Evolutionary conservation across 164 flowering plant genomes (phyloP).

Genomic region (Nymphaea thermarum): DNA sequence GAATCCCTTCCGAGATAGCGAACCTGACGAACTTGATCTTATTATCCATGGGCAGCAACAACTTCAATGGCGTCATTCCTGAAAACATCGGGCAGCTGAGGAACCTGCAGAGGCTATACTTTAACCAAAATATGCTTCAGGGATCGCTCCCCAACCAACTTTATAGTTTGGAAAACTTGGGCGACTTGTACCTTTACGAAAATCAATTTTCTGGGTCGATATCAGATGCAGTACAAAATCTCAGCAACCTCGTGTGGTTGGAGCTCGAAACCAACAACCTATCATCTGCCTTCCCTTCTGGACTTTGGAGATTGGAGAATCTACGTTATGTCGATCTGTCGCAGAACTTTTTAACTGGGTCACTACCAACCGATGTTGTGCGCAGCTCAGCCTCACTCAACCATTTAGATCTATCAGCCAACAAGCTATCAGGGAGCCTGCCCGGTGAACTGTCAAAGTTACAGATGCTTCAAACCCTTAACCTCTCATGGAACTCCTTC

Average conservation of each 20-base stretch:
- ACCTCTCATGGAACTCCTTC: slow-evolving; percentile 19
- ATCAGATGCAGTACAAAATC: slow-evolving; percentile 14
- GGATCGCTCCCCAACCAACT: slow-evolving; percentile 15
- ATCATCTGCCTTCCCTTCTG: slow-evolving; percentile 17
- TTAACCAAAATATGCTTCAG: slow-evolving; percentile 17
- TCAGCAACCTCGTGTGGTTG: slow-evolving; percentile 13
- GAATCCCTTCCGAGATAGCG: background rate
- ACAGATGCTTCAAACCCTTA: slow-evolving; percentile 15
- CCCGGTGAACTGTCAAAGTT: slow-evolving; percentile 14
- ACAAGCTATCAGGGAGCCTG: slow-evolving; percentile 10
- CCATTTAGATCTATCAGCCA: slow-evolving; percentile 17
- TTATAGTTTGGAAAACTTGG: slow-evolving; percentile 11
- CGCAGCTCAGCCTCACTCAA: slow-evolving; percentile 9
- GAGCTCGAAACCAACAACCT: slow-evolving; percentile 11
- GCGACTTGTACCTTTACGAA: slow-evolving; percentile 14
- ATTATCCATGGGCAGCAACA: background rate
- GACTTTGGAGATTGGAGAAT: slow-evolving; percentile 12
- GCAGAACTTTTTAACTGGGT: slow-evolving; percentile 15
- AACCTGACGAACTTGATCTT: background rate
- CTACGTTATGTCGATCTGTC: slow-evolving; percentile 16
- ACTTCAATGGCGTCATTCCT: background rate
- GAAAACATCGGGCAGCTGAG: background rate
- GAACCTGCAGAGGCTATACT: slow-evolving; percentile 8
- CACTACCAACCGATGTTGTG: slow-evolving; percentile 16
- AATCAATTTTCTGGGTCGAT: slow-evolving; percentile 18